Conservation (phyloP, 768 basidiomycete species). For the Tylopilus sp. region DNA sequence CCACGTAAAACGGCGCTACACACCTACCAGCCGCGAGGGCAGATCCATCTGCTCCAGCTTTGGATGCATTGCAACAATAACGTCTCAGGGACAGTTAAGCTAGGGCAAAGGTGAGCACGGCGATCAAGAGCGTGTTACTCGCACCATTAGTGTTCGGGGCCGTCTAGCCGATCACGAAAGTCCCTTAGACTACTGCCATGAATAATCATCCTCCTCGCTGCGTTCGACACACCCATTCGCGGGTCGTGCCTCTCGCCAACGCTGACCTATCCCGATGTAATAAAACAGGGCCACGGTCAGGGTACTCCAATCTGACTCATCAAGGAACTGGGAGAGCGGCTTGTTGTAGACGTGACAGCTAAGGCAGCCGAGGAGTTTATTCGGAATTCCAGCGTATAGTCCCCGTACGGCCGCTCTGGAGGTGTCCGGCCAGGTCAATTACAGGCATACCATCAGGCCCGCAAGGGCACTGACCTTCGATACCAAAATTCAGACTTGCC, state of each 20-base stretch:
- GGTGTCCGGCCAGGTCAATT: slow-evolving; percentile 50
- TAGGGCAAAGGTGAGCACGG: neutral
- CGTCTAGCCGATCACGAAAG: slow-evolving; percentile 39
- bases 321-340: slow-evolving; percentile 33
- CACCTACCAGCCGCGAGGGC: slow-evolving; percentile 45
- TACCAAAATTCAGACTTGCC: slow-evolving; percentile 54
- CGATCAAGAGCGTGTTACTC: slow-evolving; percentile 15
- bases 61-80: slow-evolving; percentile 25
- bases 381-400: slow-evolving; percentile 43
- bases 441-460: slow-evolving; percentile 43
- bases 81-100: slow-evolving; percentile 15
- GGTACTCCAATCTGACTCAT: slow-evolving; percentile 32
- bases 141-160: slow-evolving; percentile 39
- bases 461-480: slow-evolving; percentile 45
- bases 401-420: slow-evolving; percentile 41
- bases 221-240: slow-evolving; percentile 39
- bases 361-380: slow-evolving; percentile 22
- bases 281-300: slow-evolving; percentile 20
- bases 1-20: slow-evolving; percentile 9
- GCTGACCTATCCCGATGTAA: slow-evolving; percentile 32
- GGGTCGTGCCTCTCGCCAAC: slow-evolving; percentile 40
- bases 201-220: slow-evolving; percentile 40
- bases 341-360: slow-evolving; percentile 33
- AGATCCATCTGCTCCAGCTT: slow-evolving; percentile 30
- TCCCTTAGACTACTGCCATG: slow-evolving; percentile 32